phyloP scores from a whole-genome alignment of 1,139 yeast genomes.

The Geotrichum fermentans region DNA sequence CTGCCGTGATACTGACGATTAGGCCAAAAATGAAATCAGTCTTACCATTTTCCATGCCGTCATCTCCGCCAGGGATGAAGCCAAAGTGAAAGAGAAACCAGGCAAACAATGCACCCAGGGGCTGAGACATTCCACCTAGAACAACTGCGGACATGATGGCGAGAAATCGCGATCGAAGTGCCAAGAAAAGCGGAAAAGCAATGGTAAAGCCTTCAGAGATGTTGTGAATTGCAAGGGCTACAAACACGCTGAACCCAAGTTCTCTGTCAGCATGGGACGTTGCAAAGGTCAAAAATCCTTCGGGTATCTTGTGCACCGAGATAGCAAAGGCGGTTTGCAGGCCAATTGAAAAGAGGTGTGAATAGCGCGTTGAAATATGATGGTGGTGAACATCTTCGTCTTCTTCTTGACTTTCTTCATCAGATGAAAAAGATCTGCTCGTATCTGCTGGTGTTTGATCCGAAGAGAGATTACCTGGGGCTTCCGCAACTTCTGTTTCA shows the following conservation, averaged over 20 bases:
- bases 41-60: conserved; percentile 26
- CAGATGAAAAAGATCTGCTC: neutral
- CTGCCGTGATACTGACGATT: conserved; percentile 70
- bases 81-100: conserved; percentile 48
- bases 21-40: conserved; percentile 47
- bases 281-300: conserved; percentile 83
- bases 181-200: conserved; percentile 83
- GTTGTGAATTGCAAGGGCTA: conserved; percentile 83
- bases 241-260: conserved; percentile 73
- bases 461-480: neutral
- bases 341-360: conserved; percentile 77
- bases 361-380: conserved; percentile 70
- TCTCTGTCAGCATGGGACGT: conserved; percentile 69
- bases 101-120: conserved; percentile 80
- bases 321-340: conserved; percentile 86
- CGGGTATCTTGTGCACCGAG: conserved; percentile 87
- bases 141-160: conserved; percentile 64
- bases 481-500: neutral
- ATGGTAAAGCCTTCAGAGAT: conserved; percentile 94
- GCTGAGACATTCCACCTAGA: conserved; percentile 82
- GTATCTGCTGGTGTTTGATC: neutral
- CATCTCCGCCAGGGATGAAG: conserved; percentile 37
- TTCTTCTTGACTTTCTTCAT: conserved; percentile 11
- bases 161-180: conserved; percentile 54
- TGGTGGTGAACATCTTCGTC: conserved; percentile 58